phyloP scores from a whole-genome alignment of 2,329 filamentous ascomycete genomes.

The Stemphylium vesicarium region DNA sequence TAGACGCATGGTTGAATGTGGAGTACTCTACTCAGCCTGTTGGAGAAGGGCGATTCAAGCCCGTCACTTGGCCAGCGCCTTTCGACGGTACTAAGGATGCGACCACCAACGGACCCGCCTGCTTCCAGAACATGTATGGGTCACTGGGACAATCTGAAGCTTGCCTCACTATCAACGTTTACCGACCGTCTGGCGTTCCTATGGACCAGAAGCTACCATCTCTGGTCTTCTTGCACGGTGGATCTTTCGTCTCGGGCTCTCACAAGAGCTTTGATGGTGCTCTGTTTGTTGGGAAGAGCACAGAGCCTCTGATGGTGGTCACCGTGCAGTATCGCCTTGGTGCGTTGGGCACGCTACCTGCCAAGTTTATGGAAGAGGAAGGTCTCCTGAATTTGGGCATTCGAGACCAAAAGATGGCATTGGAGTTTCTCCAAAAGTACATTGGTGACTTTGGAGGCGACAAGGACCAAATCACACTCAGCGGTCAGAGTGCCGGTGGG shows the following conservation, averaged over 20 bases:
- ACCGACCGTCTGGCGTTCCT: conserved; percentile 35
- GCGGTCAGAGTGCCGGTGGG: conserved; percentile 50
- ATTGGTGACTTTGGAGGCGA: conserved; percentile 49
- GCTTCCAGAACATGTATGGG: conserved; percentile 52
- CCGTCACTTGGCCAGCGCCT: conserved; percentile 49
- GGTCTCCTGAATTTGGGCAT: conserved; percentile 44
- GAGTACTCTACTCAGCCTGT: conserved; percentile 54
- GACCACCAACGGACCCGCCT: conserved; percentile 51
- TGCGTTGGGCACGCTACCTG: conserved; percentile 43
- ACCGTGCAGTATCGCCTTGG: conserved; percentile 46
- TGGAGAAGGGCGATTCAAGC: conserved; percentile 51
- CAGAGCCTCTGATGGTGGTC: conserved; percentile 41
- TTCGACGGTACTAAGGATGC: conserved; percentile 53
- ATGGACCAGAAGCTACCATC: conserved; percentile 39
- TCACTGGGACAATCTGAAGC: conserved; percentile 38
- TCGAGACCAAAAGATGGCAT: conserved; percentile 36
- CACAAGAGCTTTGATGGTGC: conserved; percentile 45
- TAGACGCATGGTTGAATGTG: conserved; percentile 59
- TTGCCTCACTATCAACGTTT: conserved; percentile 44
- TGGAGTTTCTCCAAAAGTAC: conserved; percentile 52
- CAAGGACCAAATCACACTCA: conserved; percentile 48
- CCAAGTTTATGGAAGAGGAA: conserved; percentile 42
- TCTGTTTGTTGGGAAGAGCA: conserved; percentile 40
- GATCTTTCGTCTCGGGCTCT: conserved; percentile 39
- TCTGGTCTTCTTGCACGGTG: conserved; percentile 41